A percentile compares a stretch with the other conserved stretches of the same genome.
Conservation (phyloP, 306 rosid species). For the Pachyrhizus erosus region DNA sequence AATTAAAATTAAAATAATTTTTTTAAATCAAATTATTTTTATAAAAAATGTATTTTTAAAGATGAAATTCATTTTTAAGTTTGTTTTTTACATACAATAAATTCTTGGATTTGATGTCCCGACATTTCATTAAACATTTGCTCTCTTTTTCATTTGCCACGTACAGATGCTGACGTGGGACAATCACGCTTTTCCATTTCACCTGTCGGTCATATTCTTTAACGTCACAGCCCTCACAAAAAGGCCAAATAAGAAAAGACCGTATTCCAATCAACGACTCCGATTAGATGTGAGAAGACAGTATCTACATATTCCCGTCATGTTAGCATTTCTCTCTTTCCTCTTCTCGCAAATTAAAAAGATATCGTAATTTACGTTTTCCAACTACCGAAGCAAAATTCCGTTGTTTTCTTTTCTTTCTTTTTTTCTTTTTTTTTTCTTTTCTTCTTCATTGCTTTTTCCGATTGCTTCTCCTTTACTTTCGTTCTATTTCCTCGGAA, state of each 20-base stretch:
- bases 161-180: background rate
- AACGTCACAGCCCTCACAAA: constrained; percentile 28
- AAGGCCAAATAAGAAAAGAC: background rate
- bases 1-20: too few species aligned
- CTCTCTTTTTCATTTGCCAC: constrained; percentile 24
- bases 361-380: constrained; percentile 23
- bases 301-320: background rate
- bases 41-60: too few species aligned
- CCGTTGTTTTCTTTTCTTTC: constrained; percentile 33
- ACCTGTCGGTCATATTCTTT: background rate
- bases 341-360: background rate
- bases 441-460: background rate
- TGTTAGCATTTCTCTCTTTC: background rate
- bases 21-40: too few species aligned
- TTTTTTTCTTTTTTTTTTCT: constrained; percentile 15
- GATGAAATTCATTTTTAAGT: too few species aligned
- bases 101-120: background rate
- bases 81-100: too few species aligned
- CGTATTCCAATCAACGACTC: constrained; percentile 15
- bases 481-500: constrained; percentile 52
- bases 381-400: constrained; percentile 60
- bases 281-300: constrained; percentile 3
- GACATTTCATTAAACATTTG: background rate
- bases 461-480: constrained; percentile 7
- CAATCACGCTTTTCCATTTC: background rate